Percentiles rank a stretch among this genome's conserved stretches.
phyloP scores from a whole-genome alignment of 2,329 filamentous ascomycete genomes.

The Trichophyton schoenleinii region DNA sequence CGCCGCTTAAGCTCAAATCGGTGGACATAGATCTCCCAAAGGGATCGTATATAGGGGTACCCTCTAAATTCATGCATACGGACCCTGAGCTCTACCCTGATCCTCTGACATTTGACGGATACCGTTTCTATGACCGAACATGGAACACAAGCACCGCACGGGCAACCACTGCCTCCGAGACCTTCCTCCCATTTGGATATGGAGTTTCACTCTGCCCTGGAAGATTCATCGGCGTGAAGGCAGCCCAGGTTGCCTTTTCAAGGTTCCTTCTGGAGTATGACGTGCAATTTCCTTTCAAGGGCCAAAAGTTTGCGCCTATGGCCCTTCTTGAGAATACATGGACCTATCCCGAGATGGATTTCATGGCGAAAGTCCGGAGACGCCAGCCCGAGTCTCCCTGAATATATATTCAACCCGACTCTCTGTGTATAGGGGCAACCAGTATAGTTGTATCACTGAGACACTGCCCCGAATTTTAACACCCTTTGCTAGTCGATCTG shows the following conservation, averaged over 20 bases:
- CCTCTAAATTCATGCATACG: not conserved
- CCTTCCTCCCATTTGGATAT: slow-evolving; percentile 1
- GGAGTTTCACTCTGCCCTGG: not conserved
- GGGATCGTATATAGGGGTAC: not conserved
- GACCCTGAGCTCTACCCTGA: slow-evolving; percentile 1
- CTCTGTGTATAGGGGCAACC: too few species aligned
- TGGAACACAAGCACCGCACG: not conserved
- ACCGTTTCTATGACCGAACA: not conserved
- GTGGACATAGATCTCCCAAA: not conserved
- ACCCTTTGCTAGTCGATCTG: too few species aligned
- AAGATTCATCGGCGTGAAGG: not conserved
- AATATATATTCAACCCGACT: not conserved
- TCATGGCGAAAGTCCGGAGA: not conserved
- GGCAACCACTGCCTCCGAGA: not conserved
- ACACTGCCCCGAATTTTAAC: too few species aligned
- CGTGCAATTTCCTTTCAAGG: not conserved
- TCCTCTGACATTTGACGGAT: not conserved
- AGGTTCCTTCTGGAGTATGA: not conserved
- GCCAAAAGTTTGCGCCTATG: not conserved
- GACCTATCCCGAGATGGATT: not conserved
- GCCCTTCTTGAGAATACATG: not conserved
- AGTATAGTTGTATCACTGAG: too few species aligned
- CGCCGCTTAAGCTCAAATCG: not conserved
- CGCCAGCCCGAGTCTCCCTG: not conserved
- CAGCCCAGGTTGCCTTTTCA: not conserved